Base-by-base conservation (phyloP, 768 basidiomycete species). In the Tubosaeta sp. region DNA sequence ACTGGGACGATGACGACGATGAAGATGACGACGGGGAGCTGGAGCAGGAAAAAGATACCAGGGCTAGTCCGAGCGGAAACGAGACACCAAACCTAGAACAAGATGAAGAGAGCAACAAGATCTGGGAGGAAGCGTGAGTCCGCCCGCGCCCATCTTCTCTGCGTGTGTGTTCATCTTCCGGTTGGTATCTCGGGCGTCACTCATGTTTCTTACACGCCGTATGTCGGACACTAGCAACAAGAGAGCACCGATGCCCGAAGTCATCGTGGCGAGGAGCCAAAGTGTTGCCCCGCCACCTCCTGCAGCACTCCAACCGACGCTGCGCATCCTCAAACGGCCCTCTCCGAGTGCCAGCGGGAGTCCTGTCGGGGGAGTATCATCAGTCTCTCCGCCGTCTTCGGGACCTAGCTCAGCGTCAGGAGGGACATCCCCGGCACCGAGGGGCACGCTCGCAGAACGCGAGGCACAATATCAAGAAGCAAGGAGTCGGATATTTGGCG, bases 241-340 rank as follows among this genome's bases (percentile, higher is more conserved):
- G 9, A 76, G 79, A 55, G 66, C 68, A 5, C 85, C 86, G 13
- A 89, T 88, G 86, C 87, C 87, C 1, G 69, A 78, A 24, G 66
- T 88, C 16, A 66, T 87, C 42, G 69, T 83, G 2, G 58, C 74
- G 0, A 71, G 74, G 8, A 58, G 70, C 10, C 62, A 69, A 13
- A 66, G 69, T 0, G 61, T 73, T 4, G 61, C 78, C 1, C 77
- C 84, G 1, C 78, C 74, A 1, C 82, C 81, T 3, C 67, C 75
- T 4, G 74, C 76, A 3, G 82, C 80, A 0, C 73, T 89, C 54
- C 82, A 84, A 45, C 78, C 83, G 9, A 65, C 78, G 9, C 73
- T 89, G 59, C 81, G 82, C 34, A 89, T 90, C 49, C 76, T 90
- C 13, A 90, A 88, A 65, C 83, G 87, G 6, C 83, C 84, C 1